phyloP scores from a whole-genome alignment of 352 stramenopile genomes.

The Pythium angustatum region DNA sequence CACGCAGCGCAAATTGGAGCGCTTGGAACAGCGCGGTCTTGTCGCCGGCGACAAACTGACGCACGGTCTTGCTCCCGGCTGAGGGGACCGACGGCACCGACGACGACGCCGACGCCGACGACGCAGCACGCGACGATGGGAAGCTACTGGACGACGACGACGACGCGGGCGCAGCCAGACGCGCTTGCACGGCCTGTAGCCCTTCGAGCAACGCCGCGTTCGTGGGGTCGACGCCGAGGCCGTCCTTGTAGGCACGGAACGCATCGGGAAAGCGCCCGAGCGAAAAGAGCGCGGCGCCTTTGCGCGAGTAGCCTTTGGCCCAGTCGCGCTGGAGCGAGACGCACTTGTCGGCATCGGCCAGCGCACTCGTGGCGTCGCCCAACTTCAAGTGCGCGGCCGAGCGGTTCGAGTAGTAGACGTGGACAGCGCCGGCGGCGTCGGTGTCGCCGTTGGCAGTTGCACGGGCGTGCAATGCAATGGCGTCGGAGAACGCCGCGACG shows the following conservation, averaged over 20 bases:
- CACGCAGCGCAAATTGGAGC: constrained; percentile 71
- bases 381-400: constrained; percentile 85
- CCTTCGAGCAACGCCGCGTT: constrained; percentile 77
- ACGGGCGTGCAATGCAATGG: constrained; percentile 62
- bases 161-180: constrained; percentile 36
- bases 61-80: constrained; percentile 39
- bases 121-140: constrained; percentile 12
- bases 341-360: constrained; percentile 83
- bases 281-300: constrained; percentile 72
- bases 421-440: constrained; percentile 20
- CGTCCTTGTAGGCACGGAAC: constrained; percentile 79
- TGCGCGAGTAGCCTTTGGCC: constrained; percentile 87
- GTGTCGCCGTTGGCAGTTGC: too few relatives aligned
- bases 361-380: constrained; percentile 55
- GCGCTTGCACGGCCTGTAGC: constrained; percentile 56
- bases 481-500: constrained; percentile 73
- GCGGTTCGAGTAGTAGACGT: constrained; percentile 86
- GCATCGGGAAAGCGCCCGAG: constrained; percentile 69
- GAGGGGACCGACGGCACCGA: constrained; percentile 16
- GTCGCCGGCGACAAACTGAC: constrained; percentile 53
- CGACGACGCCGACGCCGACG: constrained; percentile 15
- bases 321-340: constrained; percentile 72
- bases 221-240: constrained; percentile 53
- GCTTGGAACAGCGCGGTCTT: constrained; percentile 69
- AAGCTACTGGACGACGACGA: constrained; percentile 11